A percentile compares a stretch with the other conserved stretches of the same genome.
Evolutionary conservation across 352 stramenopile genomes (phyloP).

Genomic region (Phytophthora cactorum): DNA sequence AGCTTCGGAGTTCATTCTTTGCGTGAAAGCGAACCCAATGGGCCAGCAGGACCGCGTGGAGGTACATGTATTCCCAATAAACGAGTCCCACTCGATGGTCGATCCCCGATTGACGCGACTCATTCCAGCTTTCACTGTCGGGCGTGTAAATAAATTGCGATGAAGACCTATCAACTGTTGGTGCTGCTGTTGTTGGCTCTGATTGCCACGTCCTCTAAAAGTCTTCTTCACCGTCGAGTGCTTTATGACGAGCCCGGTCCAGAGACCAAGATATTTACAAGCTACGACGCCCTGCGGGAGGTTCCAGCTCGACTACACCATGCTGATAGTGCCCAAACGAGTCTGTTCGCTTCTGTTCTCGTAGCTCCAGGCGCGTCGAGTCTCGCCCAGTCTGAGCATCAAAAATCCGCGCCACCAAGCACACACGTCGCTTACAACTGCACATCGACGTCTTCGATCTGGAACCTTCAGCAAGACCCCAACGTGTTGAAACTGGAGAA

Average conservation of each 20-base stretch:
- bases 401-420: not conserved
- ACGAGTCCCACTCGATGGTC: not conserved
- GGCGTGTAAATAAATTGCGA: not conserved
- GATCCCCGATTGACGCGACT: not conserved
- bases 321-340: constrained; percentile 6
- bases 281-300: constrained; percentile 11
- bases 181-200: not conserved
- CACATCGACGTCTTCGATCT: constrained; percentile 19
- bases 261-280: constrained; percentile 4
- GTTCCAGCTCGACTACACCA: constrained; percentile 10
- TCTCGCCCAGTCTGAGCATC: not conserved
- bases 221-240: constrained; percentile 16
- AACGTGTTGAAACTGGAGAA: constrained; percentile 19
- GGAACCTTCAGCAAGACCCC: constrained; percentile 22
- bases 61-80: not conserved
- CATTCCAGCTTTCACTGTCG: not conserved
- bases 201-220: not conserved
- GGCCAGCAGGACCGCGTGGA: not conserved
- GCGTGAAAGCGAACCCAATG: not conserved
- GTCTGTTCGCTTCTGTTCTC: constrained; percentile 13
- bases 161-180: constrained; percentile 3
- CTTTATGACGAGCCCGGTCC: not conserved
- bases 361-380: constrained; percentile 1
- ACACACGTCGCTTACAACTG: constrained; percentile 34
- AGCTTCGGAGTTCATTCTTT: not conserved